Evolutionary conservation across 805 yeast species (phyloP).

Genomic region (Metschnikowia sp.): DNA sequence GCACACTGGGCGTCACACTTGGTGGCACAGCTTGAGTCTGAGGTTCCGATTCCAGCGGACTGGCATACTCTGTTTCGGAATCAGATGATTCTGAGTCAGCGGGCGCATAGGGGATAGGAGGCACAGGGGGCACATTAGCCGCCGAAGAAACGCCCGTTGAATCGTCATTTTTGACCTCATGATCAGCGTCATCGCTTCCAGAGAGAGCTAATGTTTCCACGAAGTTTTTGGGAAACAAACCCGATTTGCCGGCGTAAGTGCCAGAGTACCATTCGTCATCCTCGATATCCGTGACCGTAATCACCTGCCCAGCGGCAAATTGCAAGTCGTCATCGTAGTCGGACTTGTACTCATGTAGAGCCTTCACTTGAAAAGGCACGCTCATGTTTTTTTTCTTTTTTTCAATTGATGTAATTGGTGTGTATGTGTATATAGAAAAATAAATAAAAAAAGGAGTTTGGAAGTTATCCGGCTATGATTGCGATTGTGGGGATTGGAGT

Average conservation of each 20-base stretch:
- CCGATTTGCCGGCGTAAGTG: conserved; percentile 56
- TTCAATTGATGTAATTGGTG: not conserved
- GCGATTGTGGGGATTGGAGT: not conserved
- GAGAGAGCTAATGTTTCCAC: conserved; percentile 42
- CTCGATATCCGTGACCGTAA: conserved; percentile 74
- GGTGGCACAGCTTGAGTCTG: too few relatives aligned
- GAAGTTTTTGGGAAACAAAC: conserved; percentile 86
- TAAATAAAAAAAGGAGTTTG: not conserved
- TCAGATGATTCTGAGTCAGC: too few relatives aligned
- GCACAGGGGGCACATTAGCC: too few relatives aligned
- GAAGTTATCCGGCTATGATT: not conserved
- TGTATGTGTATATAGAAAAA: not conserved
- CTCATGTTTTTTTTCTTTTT: conserved; percentile 13
- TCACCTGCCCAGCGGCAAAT: conserved; percentile 63
- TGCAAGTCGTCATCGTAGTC: conserved; percentile 78
- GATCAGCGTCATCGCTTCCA: too few relatives aligned
- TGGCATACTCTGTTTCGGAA: too few relatives aligned
- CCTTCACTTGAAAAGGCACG: conserved; percentile 63
- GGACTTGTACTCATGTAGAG: conserved; percentile 60
- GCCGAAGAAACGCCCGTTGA: too few relatives aligned
- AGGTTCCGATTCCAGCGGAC: too few relatives aligned
- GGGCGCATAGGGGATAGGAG: too few relatives aligned
- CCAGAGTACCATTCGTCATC: conserved; percentile 95
- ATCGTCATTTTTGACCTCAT: too few relatives aligned
- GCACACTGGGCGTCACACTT: too few relatives aligned